Evolutionary conservation across 2,329 filamentous ascomycete genomes (phyloP).

Genomic region (Penicillium freii): DNA sequence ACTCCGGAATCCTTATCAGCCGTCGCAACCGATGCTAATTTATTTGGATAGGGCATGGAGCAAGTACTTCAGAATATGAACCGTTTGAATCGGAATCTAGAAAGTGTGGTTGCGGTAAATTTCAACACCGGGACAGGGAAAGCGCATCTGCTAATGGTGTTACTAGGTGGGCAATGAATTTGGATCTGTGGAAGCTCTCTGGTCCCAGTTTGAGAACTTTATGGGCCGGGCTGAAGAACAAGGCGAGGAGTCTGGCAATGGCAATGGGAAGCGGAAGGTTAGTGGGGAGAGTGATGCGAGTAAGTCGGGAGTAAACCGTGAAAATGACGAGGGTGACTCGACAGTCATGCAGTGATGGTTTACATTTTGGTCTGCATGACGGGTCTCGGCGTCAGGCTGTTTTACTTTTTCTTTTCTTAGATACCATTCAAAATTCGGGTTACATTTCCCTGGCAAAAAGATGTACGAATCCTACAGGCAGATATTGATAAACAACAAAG

Average conservation of each 20-base stretch:
- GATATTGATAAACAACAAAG: conserved; percentile 13
- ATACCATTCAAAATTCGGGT: conserved; percentile 10
- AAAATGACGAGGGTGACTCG: conserved; percentile 15
- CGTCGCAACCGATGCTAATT: background rate
- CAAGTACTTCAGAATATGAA: conserved; percentile 95
- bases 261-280: conserved; percentile 28
- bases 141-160: background rate
- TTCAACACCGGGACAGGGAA: too few relatives aligned
- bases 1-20: background rate
- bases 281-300: conserved; percentile 25
- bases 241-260: conserved; percentile 33
- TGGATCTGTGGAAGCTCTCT: conserved; percentile 91
- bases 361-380: background rate
- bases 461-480: background rate
- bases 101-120: conserved; percentile 82
- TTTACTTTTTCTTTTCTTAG: conserved; percentile 7
- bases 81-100: conserved; percentile 85
- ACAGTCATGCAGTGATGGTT: conserved; percentile 12
- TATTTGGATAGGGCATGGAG: conserved; percentile 64
- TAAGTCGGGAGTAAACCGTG: conserved; percentile 17
- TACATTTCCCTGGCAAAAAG: background rate
- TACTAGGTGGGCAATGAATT: conserved; percentile 88
- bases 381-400: conserved; percentile 4
- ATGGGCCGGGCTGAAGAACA: conserved; percentile 69
- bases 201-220: conserved; percentile 95